Conservation (phyloP, 192 early-diverging fungal genomes). For the Podila horticola region DNA sequence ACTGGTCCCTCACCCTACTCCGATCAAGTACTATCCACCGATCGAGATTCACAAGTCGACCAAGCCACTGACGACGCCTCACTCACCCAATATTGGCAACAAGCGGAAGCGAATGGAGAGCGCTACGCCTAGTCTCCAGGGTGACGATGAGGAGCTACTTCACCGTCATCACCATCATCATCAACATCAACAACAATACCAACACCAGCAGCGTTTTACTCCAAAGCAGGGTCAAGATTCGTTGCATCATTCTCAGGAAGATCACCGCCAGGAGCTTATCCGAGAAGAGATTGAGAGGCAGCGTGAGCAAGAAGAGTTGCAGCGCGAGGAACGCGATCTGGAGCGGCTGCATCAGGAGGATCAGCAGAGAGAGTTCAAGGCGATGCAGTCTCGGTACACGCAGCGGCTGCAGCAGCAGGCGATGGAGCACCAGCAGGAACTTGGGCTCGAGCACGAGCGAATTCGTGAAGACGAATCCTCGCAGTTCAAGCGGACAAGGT, state of each 20-base stretch:
- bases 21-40: constrained; percentile 30
- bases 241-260: constrained; percentile 8
- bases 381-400: not conserved
- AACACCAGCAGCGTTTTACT: not conserved
- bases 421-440: not conserved
- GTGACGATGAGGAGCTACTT: not conserved
- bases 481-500: not conserved
- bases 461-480: not conserved
- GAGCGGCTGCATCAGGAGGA: constrained; percentile 1
- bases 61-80: constrained; percentile 20
- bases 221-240: not conserved
- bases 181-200: not conserved
- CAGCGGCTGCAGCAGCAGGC: not conserved
- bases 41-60: constrained; percentile 48
- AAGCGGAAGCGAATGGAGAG: constrained; percentile 40
- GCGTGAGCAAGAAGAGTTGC: constrained; percentile 1
- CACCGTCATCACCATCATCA: not conserved
- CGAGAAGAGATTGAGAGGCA: constrained; percentile 33
- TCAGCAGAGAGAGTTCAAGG: not conserved
- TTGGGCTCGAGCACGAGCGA: too few species aligned
- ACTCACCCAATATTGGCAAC: constrained; percentile 35
- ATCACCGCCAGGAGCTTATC: constrained; percentile 11
- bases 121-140: not conserved
- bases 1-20: constrained; percentile 24
- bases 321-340: not conserved